Percentiles rank a stretch among this genome's conserved stretches.
phyloP scores from a whole-genome alignment of 768 basidiomycete species.

The Boletus tylopilopsis region DNA sequence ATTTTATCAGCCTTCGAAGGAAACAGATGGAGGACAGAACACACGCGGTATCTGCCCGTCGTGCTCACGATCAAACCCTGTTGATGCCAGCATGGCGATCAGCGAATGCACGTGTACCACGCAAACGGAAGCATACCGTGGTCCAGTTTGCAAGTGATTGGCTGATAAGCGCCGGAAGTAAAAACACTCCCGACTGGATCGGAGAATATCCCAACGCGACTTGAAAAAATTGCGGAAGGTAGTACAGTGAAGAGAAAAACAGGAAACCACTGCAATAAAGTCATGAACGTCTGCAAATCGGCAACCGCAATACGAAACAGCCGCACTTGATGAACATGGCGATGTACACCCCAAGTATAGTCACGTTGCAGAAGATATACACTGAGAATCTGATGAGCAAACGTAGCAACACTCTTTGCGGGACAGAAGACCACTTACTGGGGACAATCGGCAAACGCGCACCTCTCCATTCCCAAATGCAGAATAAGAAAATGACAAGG shows the following conservation, averaged over 20 bases:
- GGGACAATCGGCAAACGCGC: constrained; percentile 71
- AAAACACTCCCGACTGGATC: constrained; percentile 58
- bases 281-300: not conserved
- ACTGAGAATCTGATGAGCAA: constrained; percentile 36
- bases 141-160: constrained; percentile 59
- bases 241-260: constrained; percentile 63
- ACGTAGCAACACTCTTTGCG: not conserved
- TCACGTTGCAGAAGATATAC: constrained; percentile 66
- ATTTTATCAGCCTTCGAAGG: not conserved
- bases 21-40: constrained; percentile 1
- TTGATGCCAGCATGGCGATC: not conserved
- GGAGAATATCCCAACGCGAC: constrained; percentile 65
- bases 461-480: constrained; percentile 70
- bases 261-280: constrained; percentile 45
- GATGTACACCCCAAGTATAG: constrained; percentile 65
- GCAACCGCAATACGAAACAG: not conserved
- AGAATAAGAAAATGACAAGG: constrained; percentile 52
- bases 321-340: constrained; percentile 65
- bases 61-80: constrained; percentile 60
- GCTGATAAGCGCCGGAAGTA: constrained; percentile 65
- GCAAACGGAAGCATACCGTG: constrained; percentile 36
- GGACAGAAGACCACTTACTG: constrained; percentile 36
- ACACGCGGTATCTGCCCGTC: constrained; percentile 60
- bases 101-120: not conserved
- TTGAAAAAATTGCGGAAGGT: constrained; percentile 75